Evolutionary conservation across 495 filamentous ascomycete species (phyloP), one percentile per base, ranked within the genome.

Genomic region (Daldinia vernicosa): DNA sequence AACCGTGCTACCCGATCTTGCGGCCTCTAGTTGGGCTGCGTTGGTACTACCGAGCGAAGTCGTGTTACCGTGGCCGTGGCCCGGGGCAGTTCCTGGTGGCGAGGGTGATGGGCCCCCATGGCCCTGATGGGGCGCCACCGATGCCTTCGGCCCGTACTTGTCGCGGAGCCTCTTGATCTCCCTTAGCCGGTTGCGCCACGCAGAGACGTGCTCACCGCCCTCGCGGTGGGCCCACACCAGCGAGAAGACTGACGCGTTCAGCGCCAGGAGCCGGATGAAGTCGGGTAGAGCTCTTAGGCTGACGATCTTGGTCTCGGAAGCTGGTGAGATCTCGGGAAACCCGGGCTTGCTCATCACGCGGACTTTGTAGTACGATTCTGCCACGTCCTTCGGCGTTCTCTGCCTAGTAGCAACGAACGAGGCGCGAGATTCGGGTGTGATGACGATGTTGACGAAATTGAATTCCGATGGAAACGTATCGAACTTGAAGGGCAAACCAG

Each of bases 371-470:
- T 91, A 97, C 1, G 88, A 84, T 55, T 81, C 75, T 5, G 77
- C 72, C 3, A 81, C 70, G n/a, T 78, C 72, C 56, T 77, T 74
- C 52, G 74, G 66, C 61, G 68, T 65, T 63, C 68, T 72, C 63
- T 78, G 77, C 24, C 85, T 80, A 52, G 81, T 83, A 39, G 87
- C 83, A 11, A 89, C 79, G 76, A 90, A 91, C 9, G 86, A 85
- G 27, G 84, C 84, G 27, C 88, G 84, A 28, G 91, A 92, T 40
- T 93, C 92, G 0, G 96, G 96, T 2, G 91, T 92, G 75, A 99
- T 93, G 70, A 98, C 89, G 69, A 99, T 98, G 80, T 97, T 93
- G 79, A 98, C 93, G 69, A 89, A 95, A 77, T 97, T 97, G 83
- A 98, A 97, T 69, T 93, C 90, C 0, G 92, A 94, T 0, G 93